Conservation (phyloP, 129 eudicot species). For the Apium graveolens region DNA sequence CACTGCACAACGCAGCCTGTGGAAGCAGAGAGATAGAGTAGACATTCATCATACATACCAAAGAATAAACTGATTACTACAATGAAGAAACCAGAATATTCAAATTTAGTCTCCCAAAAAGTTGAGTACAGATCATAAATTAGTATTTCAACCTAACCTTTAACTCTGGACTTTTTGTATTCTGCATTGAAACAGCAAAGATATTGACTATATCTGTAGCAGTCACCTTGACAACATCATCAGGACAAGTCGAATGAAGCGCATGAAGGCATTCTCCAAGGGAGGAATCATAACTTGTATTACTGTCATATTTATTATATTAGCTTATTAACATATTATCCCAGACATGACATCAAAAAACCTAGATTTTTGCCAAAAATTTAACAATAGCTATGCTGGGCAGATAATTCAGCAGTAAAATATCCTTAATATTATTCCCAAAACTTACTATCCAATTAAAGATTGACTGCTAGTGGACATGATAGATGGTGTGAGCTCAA, state of each 20-base stretch:
- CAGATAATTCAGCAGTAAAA: neutral
- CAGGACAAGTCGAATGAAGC: constrained; percentile 57
- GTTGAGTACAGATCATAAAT: constrained; percentile 7
- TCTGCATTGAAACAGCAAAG: constrained; percentile 52
- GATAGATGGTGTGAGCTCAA: neutral
- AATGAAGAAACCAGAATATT: constrained; percentile 2
- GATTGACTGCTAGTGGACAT: neutral
- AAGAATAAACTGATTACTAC: constrained; percentile 11
- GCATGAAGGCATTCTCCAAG: constrained; percentile 79
- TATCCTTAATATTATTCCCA: neutral
- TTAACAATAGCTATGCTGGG: neutral
- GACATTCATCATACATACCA: constrained; percentile 10
- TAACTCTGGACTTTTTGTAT: constrained; percentile 64
- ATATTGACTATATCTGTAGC: constrained; percentile 60
- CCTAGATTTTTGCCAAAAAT: neutral
- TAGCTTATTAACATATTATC: constrained; percentile 11
- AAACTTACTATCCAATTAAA: neutral
- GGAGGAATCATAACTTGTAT: constrained; percentile 56
- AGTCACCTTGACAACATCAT: constrained; percentile 64
- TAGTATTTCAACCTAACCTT: constrained; percentile 39
- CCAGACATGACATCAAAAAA: neutral
- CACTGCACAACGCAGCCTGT: constrained; percentile 78
- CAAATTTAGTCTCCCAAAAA: constrained; percentile 12
- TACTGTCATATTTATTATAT: constrained; percentile 42
- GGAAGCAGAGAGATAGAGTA: neutral